A percentile compares a stretch with the other conserved stretches of the same genome.
Conservation (phyloP, 2,329 filamentous ascomycete genomes). For the Colletotrichum noveboracense region DNA sequence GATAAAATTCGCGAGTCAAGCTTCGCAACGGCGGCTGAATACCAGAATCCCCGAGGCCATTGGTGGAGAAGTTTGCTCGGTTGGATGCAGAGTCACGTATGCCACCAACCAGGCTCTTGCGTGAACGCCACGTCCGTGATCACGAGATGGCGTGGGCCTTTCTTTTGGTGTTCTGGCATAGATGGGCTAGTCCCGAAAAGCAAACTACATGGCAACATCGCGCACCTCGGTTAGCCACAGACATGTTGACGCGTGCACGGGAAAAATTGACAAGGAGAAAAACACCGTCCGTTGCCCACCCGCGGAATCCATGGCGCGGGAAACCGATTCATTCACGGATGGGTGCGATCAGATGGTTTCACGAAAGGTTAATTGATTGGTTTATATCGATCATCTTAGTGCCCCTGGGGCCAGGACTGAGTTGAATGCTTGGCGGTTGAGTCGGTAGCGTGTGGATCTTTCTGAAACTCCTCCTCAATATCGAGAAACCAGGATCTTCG, state of each 20-base stretch:
- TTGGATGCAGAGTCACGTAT: neutral
- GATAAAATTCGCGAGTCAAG: neutral
- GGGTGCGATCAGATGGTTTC: neutral
- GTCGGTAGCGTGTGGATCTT: neutral
- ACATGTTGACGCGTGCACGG: neutral
- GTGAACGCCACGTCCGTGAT: neutral
- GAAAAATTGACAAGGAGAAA: neutral
- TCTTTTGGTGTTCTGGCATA: neutral
- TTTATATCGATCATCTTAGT: slow-evolving; percentile 5
- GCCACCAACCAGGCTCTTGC: neutral
- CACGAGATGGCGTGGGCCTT: neutral
- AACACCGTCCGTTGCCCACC: neutral
- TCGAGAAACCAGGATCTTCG: neutral
- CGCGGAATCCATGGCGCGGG: neutral
- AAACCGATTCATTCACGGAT: neutral
- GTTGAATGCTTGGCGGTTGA: neutral
- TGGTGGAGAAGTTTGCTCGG: neutral
- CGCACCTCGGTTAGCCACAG: neutral
- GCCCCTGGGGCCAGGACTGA: neutral
- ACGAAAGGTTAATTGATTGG: neutral
- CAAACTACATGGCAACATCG: neutral
- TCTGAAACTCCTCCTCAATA: slow-evolving; percentile 10
- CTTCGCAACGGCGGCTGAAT: neutral
- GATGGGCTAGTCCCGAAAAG: neutral
- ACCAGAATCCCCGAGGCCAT: neutral